Base-by-base conservation (phyloP, 148 eudicot genomes). In the Cornus florida region DNA sequence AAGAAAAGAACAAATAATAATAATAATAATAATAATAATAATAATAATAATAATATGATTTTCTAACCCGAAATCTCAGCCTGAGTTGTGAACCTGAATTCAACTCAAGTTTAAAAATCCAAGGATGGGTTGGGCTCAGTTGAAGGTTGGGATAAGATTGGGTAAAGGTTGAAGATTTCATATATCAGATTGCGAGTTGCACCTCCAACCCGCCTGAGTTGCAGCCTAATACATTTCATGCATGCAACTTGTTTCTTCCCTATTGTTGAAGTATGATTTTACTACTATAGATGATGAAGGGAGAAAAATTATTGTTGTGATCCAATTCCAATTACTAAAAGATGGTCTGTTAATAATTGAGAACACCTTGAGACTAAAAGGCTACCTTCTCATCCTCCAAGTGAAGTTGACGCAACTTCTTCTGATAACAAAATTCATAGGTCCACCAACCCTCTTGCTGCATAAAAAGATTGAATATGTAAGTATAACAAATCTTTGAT, bases 371-470 rank as follows among this genome's bases (percentile, higher is more conserved):
- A 80, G 41, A 72, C 70, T 39, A n/a, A 31, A 14, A 31, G 70
- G 35, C 57, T 83, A 95, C 99, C 97, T 92, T 90, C 0, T 89
- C 94, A 76, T 93, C 97, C 86, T 95, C 99, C 86, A 88, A n/a
- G 80, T 95, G 99, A 79, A 93, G 53, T 76, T 93, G 97, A 67
- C 97, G 88, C 86, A 95, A 60, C 70, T 77, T 78, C 82, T 89
- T 78, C 77, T 89, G 91, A 83, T 87, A 90, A 75, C 99, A 95
- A 80, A 93, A 92, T 80, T 95, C 97, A 77, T 95, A 95, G 20
- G 91, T 78, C 99, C 99, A 95, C 99, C 99, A 95, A 78, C 95
- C 94, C 79, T 95, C 99, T 95, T 91, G 94, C 99, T 95, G 97
- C 90, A 91, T 10, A 31, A 83, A 82, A 73, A 48, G 50, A 66